A percentile compares a stretch with the other conserved stretches of the same genome.
Conservation (phyloP, 2,329 filamentous ascomycete genomes). For the Rhinocladiella mackenziei region DNA sequence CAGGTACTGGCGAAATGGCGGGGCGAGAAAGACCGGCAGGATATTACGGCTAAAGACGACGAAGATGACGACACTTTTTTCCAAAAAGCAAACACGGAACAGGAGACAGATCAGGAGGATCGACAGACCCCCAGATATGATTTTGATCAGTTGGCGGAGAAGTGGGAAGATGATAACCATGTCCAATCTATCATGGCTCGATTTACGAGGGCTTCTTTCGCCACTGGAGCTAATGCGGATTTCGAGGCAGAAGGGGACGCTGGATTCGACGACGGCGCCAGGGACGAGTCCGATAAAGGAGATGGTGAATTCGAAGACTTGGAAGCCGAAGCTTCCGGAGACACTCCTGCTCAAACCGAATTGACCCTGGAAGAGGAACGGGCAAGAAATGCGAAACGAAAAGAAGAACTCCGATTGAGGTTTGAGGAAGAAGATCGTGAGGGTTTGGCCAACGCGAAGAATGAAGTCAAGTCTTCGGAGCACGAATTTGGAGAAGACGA, state of each 20-base stretch:
- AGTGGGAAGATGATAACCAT: constrained; percentile 78
- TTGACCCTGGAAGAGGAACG: constrained; percentile 78
- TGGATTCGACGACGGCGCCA: constrained; percentile 49
- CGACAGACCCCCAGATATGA: constrained; percentile 74
- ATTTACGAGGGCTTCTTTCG: constrained; percentile 68
- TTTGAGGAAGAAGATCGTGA: constrained; percentile 99
- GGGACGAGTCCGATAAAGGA: constrained; percentile 57
- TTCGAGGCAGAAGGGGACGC: constrained; percentile 52
- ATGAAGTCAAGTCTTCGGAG: constrained; percentile 69
- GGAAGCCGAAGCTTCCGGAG: constrained; percentile 60
- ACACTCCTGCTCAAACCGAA: constrained; percentile 34
- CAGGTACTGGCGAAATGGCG: constrained; percentile 78
- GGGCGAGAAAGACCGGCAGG: constrained; percentile 60
- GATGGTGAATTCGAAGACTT: constrained; percentile 83
- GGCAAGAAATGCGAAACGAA: constrained; percentile 81
- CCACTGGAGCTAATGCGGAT: constrained; percentile 54
- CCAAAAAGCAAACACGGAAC: constrained; percentile 51
- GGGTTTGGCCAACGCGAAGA: constrained; percentile 80
- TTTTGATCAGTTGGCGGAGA: constrained; percentile 73
- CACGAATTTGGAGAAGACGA: constrained; percentile 92
- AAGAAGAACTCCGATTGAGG: constrained; percentile 88
- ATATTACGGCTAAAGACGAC: constrained; percentile 54
- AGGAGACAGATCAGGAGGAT: constrained; percentile 60
- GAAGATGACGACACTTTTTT: constrained; percentile 66
- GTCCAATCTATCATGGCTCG: constrained; percentile 69